Base-by-base conservation (phyloP, 177 flowering plant genomes). In the Vitis hybrid region DNA sequence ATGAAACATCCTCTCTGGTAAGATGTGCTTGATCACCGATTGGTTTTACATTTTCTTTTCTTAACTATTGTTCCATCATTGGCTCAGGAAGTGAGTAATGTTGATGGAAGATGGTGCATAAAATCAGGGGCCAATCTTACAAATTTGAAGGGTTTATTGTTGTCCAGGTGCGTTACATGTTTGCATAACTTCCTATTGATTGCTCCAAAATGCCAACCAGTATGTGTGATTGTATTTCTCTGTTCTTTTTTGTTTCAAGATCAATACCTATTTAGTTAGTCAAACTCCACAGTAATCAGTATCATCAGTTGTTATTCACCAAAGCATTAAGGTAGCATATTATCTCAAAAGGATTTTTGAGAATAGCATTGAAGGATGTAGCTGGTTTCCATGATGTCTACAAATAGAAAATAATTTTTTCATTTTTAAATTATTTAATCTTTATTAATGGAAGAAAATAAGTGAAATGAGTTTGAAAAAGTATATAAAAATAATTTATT, bases 21-120 rank as follows among this genome's bases (percentile, higher is more conserved):
- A 82, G 76, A 20, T 75, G 9, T 17, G 44, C 70, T 62, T 58
- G 28, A 59, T 13, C 9, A n/a, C 47, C 54, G 61, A 60, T 65
- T 71, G 28, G 15, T 52, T 18, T 65, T 65, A 49, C 20, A n/a
- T 64, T 53, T 71, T 59, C 66, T 68, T 66, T 55, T 44, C 65
- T 53, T 68, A 52, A 54, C 66, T 20, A n/a, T 57, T 44, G 17
- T 56, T 24, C 11, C 56, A 7, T 64, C 66, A 50, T 66, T 74
- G 49, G 52, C 74, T 66, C 72, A 95, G 99, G 94, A 90, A 84
- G 85, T 89, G 66, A 81, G 84, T 72, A 86, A 84, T 64, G 61
- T 91, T 76, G 86, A 85, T 82, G 98, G 99, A 44, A 88, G 99
- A 84, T 91, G 87, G 90, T 93, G 98, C 75, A 73, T 95, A 71